Base-by-base conservation (phyloP, 768 basidiomycete genomes). In the Symmetrospora coprosmae region DNA sequence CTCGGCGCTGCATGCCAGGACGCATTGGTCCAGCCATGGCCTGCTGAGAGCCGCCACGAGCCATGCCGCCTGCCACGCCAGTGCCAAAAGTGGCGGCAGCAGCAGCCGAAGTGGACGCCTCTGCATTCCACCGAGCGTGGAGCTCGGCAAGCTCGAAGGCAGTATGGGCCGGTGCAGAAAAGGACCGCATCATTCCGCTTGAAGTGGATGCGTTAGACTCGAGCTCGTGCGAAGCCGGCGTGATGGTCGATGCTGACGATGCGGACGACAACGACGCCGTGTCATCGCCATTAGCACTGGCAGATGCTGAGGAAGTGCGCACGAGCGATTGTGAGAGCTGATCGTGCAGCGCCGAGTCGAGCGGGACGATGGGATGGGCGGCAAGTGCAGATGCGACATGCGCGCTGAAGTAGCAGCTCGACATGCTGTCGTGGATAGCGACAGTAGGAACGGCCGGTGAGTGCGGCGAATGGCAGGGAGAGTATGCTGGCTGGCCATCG, bases 81-180 rank as follows among this genome's bases (percentile, higher is more conserved):
- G 39, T 35, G 25, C 41, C 19, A 27, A 25, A 17, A 7, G 55
- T 33, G 5, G 25, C 28, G 27, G 38, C 55, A 14, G 25, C 19
- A 27, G 55, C 55, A 7, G 55, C 40, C 17, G 40, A 9, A n/a
- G 55, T n/a, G n/a, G n/a, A n/a, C n/a, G n/a, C 40, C 37, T 58
- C 55, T 4, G 30, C 30, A 27, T 58, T 58, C 55, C 55, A 58
- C 33, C 37, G 43, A 9, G 19, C 28, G 8, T 34, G 25, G 21
- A 58, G 31, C 17, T 23, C 13, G 7, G 43, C 31, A 27, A 28
- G 46, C 43, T 58, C 38, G 3, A 43, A 39, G 28, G 43, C 41
- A 27, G 55, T 58, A 27, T 58, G 55, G 3, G 55, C 43, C 7
- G 55, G 55, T 23, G 40, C 40, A 41, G 55, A 58, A 21, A 45